phyloP scores from a whole-genome alignment of 768 basidiomycete genomes.

The Tulasnella sp. region DNA sequence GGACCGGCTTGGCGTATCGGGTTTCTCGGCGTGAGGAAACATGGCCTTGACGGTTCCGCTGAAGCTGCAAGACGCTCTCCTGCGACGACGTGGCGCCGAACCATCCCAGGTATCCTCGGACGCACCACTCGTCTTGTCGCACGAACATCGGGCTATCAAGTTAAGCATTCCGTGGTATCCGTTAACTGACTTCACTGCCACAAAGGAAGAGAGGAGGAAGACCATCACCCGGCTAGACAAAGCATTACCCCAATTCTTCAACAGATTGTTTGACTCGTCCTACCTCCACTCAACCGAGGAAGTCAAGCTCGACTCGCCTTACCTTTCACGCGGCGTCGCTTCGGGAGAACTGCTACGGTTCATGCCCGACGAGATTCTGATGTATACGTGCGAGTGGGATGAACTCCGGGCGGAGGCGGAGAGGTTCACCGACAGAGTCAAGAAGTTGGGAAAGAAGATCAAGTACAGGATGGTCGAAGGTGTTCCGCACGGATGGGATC shows the following conservation, averaged over 20 bases:
- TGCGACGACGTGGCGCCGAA: constrained; percentile 1
- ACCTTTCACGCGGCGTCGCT: constrained; percentile 58
- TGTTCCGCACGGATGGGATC: constrained; percentile 39
- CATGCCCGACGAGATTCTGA: constrained; percentile 59
- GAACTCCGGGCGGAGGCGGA: constrained; percentile 64
- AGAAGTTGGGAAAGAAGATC: constrained; percentile 48
- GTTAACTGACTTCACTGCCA: not conserved
- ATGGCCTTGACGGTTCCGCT: not conserved
- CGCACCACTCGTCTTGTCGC: constrained; percentile 53
- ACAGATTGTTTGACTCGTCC: constrained; percentile 59
- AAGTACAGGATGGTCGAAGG: constrained; percentile 56
- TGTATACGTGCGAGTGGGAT: constrained; percentile 51
- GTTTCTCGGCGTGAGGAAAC: constrained; percentile 57
- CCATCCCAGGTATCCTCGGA: constrained; percentile 47
- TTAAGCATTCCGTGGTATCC: constrained; percentile 16
- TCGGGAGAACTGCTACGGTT: constrained; percentile 51
- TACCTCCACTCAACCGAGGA: constrained; percentile 61
- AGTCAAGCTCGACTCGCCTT: constrained; percentile 55
- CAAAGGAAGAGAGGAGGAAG: constrained; percentile 36
- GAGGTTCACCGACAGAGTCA: constrained; percentile 57
- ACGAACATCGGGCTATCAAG: constrained; percentile 32
- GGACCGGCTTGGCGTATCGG: constrained; percentile 61
- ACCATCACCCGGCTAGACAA: constrained; percentile 55
- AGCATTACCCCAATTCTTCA: constrained; percentile 56
- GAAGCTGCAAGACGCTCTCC: not conserved